These are phyloP conservation scores for Hanseniaspora taiwanica DNA, from an alignment of 805 yeast genomes.

Conservation along the genomic window DNA sequence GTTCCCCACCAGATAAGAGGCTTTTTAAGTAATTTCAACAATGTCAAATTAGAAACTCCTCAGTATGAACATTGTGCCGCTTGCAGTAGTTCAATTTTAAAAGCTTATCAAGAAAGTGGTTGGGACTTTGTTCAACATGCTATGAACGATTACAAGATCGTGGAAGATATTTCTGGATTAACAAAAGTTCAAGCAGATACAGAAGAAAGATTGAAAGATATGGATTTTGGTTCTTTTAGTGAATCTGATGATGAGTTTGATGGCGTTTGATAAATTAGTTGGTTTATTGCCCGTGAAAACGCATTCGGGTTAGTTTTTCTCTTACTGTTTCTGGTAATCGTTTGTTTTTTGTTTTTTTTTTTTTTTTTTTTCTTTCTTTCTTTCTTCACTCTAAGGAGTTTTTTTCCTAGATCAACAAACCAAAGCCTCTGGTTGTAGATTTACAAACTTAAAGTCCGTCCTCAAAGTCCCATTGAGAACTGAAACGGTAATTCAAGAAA, in stretches of 20 bases:
- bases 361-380: not conserved
- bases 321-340: not conserved
- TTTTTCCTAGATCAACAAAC: too few species aligned
- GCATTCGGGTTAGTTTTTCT: not conserved
- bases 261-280: too few species aligned
- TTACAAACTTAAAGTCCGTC: not conserved
- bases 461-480: not conserved
- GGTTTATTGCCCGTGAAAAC: too few species aligned
- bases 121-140: conserved; percentile 78
- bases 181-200: conserved; percentile 59
- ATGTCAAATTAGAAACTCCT: conserved; percentile 54
- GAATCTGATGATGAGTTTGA: too few species aligned
- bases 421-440: too few species aligned
- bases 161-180: conserved; percentile 74
- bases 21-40: conserved; percentile 52
- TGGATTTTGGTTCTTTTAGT: conserved; percentile 18
- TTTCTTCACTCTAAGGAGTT: not conserved
- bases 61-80: conserved; percentile 76
- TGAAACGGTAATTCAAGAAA: not conserved
- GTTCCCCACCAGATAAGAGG: conserved; percentile 90
- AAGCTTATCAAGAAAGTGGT: conserved; percentile 36
- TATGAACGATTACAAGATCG: conserved; percentile 46
- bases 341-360: not conserved
- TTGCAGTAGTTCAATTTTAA: conserved; percentile 53
- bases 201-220: conserved; percentile 28